phyloP scores from a whole-genome alignment of 345 rosid genomes.

The Turritis glabra region DNA sequence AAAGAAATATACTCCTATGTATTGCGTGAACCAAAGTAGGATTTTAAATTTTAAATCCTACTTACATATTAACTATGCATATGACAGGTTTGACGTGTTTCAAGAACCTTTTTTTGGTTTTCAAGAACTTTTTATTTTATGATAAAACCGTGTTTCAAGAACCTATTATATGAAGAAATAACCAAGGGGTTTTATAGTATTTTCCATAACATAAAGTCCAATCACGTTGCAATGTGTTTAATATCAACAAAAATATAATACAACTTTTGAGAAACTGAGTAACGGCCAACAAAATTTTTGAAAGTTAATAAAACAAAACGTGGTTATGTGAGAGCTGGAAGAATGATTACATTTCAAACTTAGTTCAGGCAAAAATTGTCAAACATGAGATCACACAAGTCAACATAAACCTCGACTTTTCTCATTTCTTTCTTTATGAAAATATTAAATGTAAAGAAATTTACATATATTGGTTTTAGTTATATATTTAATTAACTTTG shows the following conservation, averaged over 20 bases:
- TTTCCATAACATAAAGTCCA: conserved; percentile 7
- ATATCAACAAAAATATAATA: neutral
- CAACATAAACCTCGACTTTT: conserved; percentile 25
- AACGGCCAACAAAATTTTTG: neutral
- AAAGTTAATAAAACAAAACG: conserved; percentile 30
- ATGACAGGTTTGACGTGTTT: conserved; percentile 11
- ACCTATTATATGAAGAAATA: neutral
- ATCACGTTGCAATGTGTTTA: neutral
- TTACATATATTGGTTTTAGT: neutral
- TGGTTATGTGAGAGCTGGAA: conserved; percentile 28
- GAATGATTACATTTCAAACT: conserved; percentile 1
- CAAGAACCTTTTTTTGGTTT: neutral
- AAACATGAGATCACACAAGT: conserved; percentile 29
- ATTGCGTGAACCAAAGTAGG: neutral
- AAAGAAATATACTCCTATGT: neutral
- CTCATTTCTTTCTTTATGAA: neutral
- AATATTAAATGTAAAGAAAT: neutral
- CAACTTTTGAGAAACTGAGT: neutral
- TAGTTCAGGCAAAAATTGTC: neutral
- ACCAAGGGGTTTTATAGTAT: neutral
- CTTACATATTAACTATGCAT: neutral
- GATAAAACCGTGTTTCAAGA: conserved; percentile 16
- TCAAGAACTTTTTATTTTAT: too few relatives aligned
- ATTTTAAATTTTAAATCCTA: neutral
- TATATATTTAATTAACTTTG: neutral